phyloP scores from a whole-genome alignment of 1,284 basidiomycete species.

The Moniliella sp. region DNA sequence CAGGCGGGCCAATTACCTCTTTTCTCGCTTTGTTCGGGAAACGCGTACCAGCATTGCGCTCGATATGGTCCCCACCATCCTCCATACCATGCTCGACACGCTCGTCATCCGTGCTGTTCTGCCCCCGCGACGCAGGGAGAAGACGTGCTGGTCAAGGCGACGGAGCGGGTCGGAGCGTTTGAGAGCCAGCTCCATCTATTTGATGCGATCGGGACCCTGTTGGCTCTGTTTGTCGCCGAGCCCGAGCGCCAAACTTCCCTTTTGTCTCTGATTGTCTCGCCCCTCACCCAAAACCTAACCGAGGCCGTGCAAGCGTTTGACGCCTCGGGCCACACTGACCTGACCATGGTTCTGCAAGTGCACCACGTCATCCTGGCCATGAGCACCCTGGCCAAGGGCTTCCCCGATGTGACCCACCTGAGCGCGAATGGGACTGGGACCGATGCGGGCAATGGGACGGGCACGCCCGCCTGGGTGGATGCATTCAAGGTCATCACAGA shows the following conservation, averaged over 20 bases:
- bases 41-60: neutral
- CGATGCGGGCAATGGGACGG: conserved; percentile 35
- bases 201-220: conserved; percentile 67
- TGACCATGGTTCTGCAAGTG: conserved; percentile 48
- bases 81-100: neutral
- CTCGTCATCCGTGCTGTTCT: neutral
- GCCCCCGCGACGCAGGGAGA: conserved; percentile 40
- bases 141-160: conserved; percentile 50
- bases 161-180: conserved; percentile 52
- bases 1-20: conserved; percentile 73
- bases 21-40: conserved; percentile 58
- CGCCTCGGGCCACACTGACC: conserved; percentile 34
- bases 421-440: too few relatives aligned
- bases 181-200: conserved; percentile 86
- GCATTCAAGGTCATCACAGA: conserved; percentile 73
- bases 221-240: conserved; percentile 50
- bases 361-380: conserved; percentile 89
- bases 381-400: conserved; percentile 85
- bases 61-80: neutral
- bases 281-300: conserved; percentile 57
- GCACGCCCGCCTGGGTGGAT: conserved; percentile 52
- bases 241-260: conserved; percentile 51
- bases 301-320: conserved; percentile 44
- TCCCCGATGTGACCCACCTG: conserved; percentile 44
- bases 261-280: conserved; percentile 49